Conservation (phyloP, 2,329 filamentous ascomycete genomes). For the Aschersonia sp. region DNA sequence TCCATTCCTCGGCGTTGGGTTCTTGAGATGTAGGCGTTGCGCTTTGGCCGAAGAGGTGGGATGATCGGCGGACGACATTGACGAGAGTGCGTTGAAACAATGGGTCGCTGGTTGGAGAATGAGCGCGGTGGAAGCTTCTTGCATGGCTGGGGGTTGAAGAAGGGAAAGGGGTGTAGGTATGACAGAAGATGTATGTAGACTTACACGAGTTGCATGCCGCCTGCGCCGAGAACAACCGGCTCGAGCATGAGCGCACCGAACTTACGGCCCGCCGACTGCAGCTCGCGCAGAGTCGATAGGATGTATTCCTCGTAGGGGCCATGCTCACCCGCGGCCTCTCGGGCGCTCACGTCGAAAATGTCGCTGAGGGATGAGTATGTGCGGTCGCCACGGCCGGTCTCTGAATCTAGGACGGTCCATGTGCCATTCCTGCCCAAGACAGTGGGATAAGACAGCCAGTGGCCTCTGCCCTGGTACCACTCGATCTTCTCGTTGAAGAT, state of each 20-base stretch:
- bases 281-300: constrained; percentile 30
- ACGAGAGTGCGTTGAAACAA: constrained; percentile 65
- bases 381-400: constrained; percentile 23
- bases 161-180: not conserved
- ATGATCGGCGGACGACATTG: constrained; percentile 46
- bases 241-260: constrained; percentile 73
- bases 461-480: constrained; percentile 68
- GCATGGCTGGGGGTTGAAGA: not conserved
- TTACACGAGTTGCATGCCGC: constrained; percentile 70
- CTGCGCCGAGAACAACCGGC: constrained; percentile 66
- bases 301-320: constrained; percentile 48
- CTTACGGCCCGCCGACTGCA: constrained; percentile 42
- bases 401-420: constrained; percentile 50
- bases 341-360: constrained; percentile 43
- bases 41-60: constrained; percentile 34
- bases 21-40: not conserved
- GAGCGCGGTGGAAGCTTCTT: not conserved
- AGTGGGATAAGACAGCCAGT: constrained; percentile 69
- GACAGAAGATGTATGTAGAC: constrained; percentile 13
- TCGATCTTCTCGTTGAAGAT: constrained; percentile 72
- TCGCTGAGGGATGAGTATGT: constrained; percentile 33
- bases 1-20: constrained; percentile 34
- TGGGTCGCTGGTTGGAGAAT: constrained; percentile 42
- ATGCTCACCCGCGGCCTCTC: constrained; percentile 29
- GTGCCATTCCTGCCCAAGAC: constrained; percentile 50